Conservation (phyloP, 2,329 filamentous ascomycete species). For the Fusarium devonianum region DNA sequence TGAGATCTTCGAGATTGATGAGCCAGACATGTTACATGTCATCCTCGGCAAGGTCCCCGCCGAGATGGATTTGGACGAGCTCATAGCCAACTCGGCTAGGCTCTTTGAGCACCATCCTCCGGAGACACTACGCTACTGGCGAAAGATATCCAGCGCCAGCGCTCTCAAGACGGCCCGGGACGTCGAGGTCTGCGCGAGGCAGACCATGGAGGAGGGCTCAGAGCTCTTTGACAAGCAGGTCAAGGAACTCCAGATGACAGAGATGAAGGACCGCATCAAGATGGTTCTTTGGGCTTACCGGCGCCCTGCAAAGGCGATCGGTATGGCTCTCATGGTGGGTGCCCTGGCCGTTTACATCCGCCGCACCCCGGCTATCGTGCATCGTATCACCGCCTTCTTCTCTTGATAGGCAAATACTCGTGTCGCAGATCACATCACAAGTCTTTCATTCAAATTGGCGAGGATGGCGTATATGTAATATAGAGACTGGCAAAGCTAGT, state of each 20-base stretch:
- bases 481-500: conserved; percentile 10
- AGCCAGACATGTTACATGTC: conserved; percentile 91
- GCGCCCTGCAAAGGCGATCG: conserved; percentile 66
- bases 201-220: conserved; percentile 72
- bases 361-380: conserved; percentile 50
- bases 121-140: conserved; percentile 74
- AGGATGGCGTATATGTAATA: conserved; percentile 4
- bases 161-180: conserved; percentile 83
- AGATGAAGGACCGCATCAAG: conserved; percentile 50
- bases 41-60: conserved; percentile 86
- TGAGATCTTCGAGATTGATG: conserved; percentile 90
- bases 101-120: conserved; percentile 76
- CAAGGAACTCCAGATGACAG: conserved; percentile 71
- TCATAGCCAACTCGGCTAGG: conserved; percentile 70
- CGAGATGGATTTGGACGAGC: conserved; percentile 78
- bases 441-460: background rate
- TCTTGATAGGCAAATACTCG: conserved; percentile 20
- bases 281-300: conserved; percentile 68
- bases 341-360: conserved; percentile 73
- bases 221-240: conserved; percentile 74
- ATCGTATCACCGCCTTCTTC: conserved; percentile 41
- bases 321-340: conserved; percentile 71
- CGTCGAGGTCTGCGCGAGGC: conserved; percentile 55
- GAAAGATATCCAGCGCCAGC: conserved; percentile 74
- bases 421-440: background rate